Percentiles rank a stretch among this genome's conserved stretches.
Conservation (phyloP, 768 basidiomycete species). For the Boletus pseudopeckii region DNA sequence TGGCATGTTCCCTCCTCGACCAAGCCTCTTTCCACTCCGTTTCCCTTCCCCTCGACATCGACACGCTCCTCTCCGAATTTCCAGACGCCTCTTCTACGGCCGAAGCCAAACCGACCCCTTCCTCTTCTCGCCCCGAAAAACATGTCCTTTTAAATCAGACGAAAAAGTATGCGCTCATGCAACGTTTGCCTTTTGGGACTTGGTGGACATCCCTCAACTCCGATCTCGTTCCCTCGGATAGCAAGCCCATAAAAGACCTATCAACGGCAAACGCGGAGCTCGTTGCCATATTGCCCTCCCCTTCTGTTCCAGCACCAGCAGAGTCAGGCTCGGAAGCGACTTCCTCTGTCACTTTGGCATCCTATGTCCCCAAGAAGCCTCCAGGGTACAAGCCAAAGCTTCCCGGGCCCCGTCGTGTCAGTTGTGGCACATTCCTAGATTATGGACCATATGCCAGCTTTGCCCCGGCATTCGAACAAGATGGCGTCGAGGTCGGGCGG, state of each 20-base stretch:
- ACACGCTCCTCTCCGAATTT: conserved; percentile 39
- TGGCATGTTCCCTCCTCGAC: conserved; percentile 68
- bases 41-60: conserved; percentile 44
- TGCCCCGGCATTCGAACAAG: conserved; percentile 76
- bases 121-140: conserved; percentile 19
- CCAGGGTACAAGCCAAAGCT: conserved; percentile 39
- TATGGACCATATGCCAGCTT: conserved; percentile 76
- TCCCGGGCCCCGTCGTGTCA: conserved; percentile 51
- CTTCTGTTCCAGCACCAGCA: conserved; percentile 35
- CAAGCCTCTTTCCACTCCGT: conserved; percentile 56
- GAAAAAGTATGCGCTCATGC: conserved; percentile 74
- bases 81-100: conserved; percentile 21
- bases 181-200: conserved; percentile 71
- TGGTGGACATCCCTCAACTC: conserved; percentile 76
- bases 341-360: conserved; percentile 48
- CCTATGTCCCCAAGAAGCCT: conserved; percentile 48
- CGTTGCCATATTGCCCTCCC: conserved; percentile 66
- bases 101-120: conserved; percentile 20
- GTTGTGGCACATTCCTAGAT: conserved; percentile 69
- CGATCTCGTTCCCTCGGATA: conserved; percentile 36
- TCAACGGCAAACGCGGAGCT: conserved; percentile 71
- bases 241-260: conserved; percentile 45
- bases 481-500: conserved; percentile 68
- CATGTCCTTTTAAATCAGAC: conserved; percentile 27
- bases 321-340: conserved; percentile 25